These are phyloP conservation scores for bread wheat (Triticum aestivum) DNA, from an alignment of 176 grass and related monocot genomes.

Conservation along the genomic window IWGSC_CS_RefSeq_v2.1 NC_057810.1:28744543-28745042, in stretches of 20 bases:
- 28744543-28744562: neutral
- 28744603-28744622: neutral
- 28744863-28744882: neutral
- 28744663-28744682: neutral
- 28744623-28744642: neutral
- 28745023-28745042: neutral
- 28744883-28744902: neutral
- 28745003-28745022: neutral
- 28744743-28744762: neutral
- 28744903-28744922: neutral
- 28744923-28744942: neutral
- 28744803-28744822: neutral
- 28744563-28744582: neutral
- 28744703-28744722: neutral
- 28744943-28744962: neutral
- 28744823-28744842: neutral
- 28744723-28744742: neutral
- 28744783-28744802: neutral
- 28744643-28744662: neutral
- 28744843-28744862: neutral
- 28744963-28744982: neutral
- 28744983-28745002: conserved; percentile 1
- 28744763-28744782: neutral
- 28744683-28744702: neutral
- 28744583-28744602: neutral